Percentiles rank a stretch among this genome's conserved stretches.
Evolutionary conservation across 108 stramenopile genomes (phyloP).

Genomic region (Fragilaria crotonensis): DNA sequence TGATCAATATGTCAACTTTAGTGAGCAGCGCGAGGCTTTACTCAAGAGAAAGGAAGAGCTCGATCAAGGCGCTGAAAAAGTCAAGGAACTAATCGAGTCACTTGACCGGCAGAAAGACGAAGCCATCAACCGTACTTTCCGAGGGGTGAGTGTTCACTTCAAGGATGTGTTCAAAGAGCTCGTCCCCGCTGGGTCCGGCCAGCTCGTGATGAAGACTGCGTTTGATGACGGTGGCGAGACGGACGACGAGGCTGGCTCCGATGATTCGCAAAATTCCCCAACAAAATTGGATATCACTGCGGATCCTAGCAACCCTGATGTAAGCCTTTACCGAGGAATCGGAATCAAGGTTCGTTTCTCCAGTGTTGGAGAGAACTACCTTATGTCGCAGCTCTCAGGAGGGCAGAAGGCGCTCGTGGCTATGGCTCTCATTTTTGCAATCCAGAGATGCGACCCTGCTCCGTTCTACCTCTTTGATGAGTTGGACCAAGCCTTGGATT

Average conservation of each 20-base stretch:
- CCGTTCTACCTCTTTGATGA: conserved; percentile 99
- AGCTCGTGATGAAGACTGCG: conserved; percentile 88
- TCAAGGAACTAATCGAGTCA: conserved; percentile 88
- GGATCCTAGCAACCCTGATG: conserved; percentile 56
- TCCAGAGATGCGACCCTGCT: conserved; percentile 97
- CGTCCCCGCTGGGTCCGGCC: conserved; percentile 91
- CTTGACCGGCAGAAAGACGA: conserved; percentile 98
- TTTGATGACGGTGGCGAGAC: conserved; percentile 41
- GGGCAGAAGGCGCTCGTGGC: conserved; percentile 99
- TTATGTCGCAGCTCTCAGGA: conserved; percentile 94
- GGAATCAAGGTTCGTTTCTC: conserved; percentile 91
- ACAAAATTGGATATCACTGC: conserved; percentile 9
- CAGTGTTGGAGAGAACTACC: conserved; percentile 79
- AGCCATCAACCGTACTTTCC: conserved; percentile 97
- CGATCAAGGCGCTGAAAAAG: conserved; percentile 83
- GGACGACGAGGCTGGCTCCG: conserved; percentile 34
- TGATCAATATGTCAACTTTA: conserved; percentile 97
- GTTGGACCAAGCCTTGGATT: conserved; percentile 94
- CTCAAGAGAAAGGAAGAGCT: conserved; percentile 88
- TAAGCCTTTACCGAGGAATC: conserved; percentile 84
- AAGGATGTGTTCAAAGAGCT: conserved; percentile 96
- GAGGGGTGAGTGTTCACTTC: conserved; percentile 95
- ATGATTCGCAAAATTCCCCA: conserved; percentile 6
- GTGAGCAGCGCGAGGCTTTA: conserved; percentile 89
- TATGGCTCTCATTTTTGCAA: conserved; percentile 97